Evolutionary conservation across 164 flowering plant genomes (phyloP), one percentile per base, ranked within the genome.

Genomic region (Dillenia suffruticosa): DNA sequence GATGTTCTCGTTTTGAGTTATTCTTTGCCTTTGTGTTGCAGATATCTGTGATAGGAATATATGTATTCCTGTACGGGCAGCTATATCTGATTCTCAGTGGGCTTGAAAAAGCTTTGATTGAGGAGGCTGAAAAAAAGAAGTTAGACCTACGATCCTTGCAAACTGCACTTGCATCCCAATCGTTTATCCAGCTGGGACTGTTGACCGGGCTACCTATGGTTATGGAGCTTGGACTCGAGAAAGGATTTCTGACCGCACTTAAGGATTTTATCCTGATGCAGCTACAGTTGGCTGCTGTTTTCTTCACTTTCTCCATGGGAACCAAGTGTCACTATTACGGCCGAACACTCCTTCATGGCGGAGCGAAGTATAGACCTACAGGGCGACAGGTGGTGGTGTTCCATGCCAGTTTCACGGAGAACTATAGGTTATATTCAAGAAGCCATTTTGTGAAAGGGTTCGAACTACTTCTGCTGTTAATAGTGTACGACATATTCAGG

Each of bases 391-490:
- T 91, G 56, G 96, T 89, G 63, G 88, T 89, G 56, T 91, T 85
- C 58, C 97, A 94, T 72, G 84, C 93, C 16, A 91, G 81, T 70
- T 91, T 94, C 66, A 76, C 86, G 10, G 96, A 94, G 70, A 94
- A 85, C 57, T 94, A 89, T 64, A 82, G 94, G 64, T 65, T 94
- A 64, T 94, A 94, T 64, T 94, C 99, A 46, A 81, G 96, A 62
- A 94, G 99, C 79, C 99, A 94, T 78, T 94, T 89, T 69, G 84
- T 88, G 46, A 89, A 94, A 80, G 99, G 94, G 64, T 89, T 91
- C 63, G 99, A 91, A 72, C 72, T 94, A 44, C 60, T 89, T 69
- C 79, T 91, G 22, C 80, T 94, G n/a, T 70, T 91, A 54, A 72
- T 84, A 59, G 88, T 91, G 65, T 88, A 94, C 68, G 76, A 88